Evolutionary conservation across 2,329 filamentous ascomycete genomes (phyloP).

Genomic region (Ophiostoma populinum): DNA sequence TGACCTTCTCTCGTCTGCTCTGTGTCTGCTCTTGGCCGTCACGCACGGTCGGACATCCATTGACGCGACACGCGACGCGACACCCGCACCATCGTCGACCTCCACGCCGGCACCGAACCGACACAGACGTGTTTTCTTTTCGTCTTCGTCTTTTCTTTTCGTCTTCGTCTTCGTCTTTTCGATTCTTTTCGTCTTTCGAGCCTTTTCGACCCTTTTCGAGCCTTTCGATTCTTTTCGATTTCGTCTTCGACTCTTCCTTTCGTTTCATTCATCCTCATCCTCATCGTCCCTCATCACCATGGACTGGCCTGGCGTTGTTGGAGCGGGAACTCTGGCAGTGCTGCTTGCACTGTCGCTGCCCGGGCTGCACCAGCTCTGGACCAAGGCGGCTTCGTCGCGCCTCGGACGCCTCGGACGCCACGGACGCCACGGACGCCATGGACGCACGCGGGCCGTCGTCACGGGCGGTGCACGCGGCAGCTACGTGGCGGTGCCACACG

Average conservation of each 20-base stretch:
- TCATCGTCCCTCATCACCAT: no score
- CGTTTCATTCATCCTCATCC: not conserved
- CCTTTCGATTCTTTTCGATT: not conserved
- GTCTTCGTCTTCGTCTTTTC: not conserved
- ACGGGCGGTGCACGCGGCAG: no score
- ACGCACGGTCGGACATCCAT: not conserved
- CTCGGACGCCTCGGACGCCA: no score
- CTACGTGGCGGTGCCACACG: no score
- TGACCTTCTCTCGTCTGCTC: no score
- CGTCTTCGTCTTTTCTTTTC: not conserved
- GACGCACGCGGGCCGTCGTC: not conserved
- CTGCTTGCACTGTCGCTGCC: no score
- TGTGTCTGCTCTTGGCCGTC: no score
- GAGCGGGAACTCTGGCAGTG: no score
- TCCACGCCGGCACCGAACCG: not conserved
- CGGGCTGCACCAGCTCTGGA: no score
- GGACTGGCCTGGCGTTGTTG: no score
- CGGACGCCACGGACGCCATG: no score
- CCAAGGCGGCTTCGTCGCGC: no score
- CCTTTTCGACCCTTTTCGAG: not conserved
- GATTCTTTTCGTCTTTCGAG: not conserved
- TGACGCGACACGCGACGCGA: not conserved
- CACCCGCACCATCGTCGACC: not conserved
- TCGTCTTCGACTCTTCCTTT: not conserved
- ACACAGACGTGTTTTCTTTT: not conserved